Evolutionary conservation across 495 filamentous ascomycete genomes (phyloP).

Genomic region (Aspergillus funiculosus): DNA sequence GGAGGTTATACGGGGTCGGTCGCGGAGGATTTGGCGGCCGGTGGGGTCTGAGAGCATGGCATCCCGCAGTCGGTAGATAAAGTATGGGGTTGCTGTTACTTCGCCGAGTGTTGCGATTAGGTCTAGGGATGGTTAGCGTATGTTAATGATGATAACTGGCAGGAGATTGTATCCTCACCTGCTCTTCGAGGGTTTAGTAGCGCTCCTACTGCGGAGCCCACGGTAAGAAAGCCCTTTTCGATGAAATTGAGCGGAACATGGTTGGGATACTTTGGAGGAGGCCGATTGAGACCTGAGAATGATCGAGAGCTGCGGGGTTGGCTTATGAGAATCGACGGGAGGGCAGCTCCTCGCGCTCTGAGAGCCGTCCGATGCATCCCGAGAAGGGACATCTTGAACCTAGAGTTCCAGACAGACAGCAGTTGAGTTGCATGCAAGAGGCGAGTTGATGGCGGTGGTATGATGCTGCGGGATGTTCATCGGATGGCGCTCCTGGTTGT

Average conservation of each 20-base stretch:
- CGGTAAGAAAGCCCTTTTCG: constrained; percentile 70
- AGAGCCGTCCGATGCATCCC: constrained; percentile 21
- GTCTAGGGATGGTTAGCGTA: constrained; percentile 50
- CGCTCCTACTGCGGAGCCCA: constrained; percentile 76
- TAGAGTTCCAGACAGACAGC: constrained; percentile 8
- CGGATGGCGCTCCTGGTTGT: constrained; percentile 18
- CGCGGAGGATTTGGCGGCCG: constrained; percentile 85
- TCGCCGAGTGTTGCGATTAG: constrained; percentile 91
- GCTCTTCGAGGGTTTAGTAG: constrained; percentile 74
- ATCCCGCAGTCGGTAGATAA: constrained; percentile 85
- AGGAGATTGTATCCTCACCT: constrained; percentile 39
- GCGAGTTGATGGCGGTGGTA: constrained; percentile 20
- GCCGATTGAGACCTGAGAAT: constrained; percentile 77
- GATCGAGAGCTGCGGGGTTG: constrained; percentile 23
- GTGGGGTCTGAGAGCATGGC: constrained; percentile 82
- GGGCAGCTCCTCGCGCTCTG: constrained; percentile 18
- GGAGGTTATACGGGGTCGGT: constrained; percentile 83
- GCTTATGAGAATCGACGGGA: constrained; percentile 2
- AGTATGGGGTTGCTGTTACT: constrained; percentile 89
- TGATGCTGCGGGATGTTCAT: constrained; percentile 22
- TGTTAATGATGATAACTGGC: no score
- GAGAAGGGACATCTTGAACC: constrained; percentile 30
- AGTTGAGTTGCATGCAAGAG: background rate
- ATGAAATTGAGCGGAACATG: constrained; percentile 81
- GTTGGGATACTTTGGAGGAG: constrained; percentile 68